phyloP scores from a whole-genome alignment of 768 basidiomycete species.

The Boletus pseudo-olivaceus region DNA sequence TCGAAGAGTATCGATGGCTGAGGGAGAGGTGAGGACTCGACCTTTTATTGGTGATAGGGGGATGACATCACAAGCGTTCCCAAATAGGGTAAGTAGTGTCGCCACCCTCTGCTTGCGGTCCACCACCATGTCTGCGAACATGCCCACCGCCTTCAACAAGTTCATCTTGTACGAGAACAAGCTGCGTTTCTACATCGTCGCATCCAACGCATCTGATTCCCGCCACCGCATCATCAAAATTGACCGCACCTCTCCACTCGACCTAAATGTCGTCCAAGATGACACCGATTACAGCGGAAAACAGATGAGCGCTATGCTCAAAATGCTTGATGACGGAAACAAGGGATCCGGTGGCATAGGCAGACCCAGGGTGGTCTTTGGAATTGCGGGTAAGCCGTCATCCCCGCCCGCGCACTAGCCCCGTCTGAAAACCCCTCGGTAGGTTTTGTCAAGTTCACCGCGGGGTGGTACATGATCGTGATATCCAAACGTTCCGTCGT shows the following conservation, averaged over 20 bases:
- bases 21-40: neutral
- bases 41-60: constrained; percentile 14
- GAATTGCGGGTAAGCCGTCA: constrained; percentile 61
- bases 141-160: constrained; percentile 51
- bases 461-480: constrained; percentile 93
- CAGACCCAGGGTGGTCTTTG: constrained; percentile 75
- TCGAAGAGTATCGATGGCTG: neutral
- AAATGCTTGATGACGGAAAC: constrained; percentile 96
- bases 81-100: constrained; percentile 2
- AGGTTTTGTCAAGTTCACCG: constrained; percentile 91
- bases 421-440: neutral
- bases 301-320: constrained; percentile 87
- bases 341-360: constrained; percentile 83
- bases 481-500: constrained; percentile 90
- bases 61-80: constrained; percentile 26
- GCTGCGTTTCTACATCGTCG: constrained; percentile 87
- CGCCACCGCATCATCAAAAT: constrained; percentile 92
- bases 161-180: constrained; percentile 94
- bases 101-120: neutral
- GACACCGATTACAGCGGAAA: constrained; percentile 82
- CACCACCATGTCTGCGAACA: neutral
- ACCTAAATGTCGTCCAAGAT: constrained; percentile 80
- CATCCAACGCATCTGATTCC: constrained; percentile 83
- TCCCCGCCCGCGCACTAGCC: neutral
- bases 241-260: constrained; percentile 77